These are phyloP conservation scores for Candida nemodendra DNA, from an alignment of 805 yeast species.

Conservation along the genomic window DNA sequence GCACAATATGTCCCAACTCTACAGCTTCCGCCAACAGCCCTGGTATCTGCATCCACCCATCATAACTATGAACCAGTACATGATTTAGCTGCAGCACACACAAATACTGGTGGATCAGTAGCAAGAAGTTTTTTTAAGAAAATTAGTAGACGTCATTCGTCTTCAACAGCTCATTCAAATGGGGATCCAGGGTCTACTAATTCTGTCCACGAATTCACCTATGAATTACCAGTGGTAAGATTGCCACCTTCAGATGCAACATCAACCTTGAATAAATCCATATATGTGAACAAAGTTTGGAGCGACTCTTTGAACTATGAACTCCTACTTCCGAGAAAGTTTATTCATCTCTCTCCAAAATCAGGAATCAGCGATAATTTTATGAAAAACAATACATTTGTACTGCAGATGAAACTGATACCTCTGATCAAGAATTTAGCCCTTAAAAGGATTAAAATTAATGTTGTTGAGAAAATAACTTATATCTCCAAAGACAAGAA, in stretches of 20 bases:
- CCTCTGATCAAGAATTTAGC: constrained; percentile 64
- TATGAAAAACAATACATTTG: constrained; percentile 31
- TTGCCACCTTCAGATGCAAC: constrained; percentile 58
- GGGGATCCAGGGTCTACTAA: too few relatives aligned
- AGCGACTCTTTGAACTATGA: constrained; percentile 68
- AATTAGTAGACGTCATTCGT: constrained; percentile 22
- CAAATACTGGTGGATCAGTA: not conserved
- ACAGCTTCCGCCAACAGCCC: constrained; percentile 31
- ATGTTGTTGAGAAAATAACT: constrained; percentile 63
- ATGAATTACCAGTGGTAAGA: constrained; percentile 47
- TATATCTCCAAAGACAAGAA: constrained; percentile 57
- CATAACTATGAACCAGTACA: constrained; percentile 19
- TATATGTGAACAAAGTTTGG: constrained; percentile 76
- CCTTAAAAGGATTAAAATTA: constrained; percentile 62
- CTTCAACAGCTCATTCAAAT: constrained; percentile 10
- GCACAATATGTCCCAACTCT: constrained; percentile 27
- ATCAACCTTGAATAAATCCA: constrained; percentile 65
- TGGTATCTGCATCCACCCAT: constrained; percentile 37
- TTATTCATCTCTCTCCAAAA: constrained; percentile 60
- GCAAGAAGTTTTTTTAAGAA: constrained; percentile 25
- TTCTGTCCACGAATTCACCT: constrained; percentile 33
- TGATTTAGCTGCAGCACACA: constrained; percentile 3
- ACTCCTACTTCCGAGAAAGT: constrained; percentile 68
- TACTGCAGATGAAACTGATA: constrained; percentile 59
- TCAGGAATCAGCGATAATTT: constrained; percentile 29